Percentiles rank a stretch among this genome's conserved stretches.
Conservation (phyloP, 2,329 filamentous ascomycete species). For the Endoconidiophora laricicola region DNA sequence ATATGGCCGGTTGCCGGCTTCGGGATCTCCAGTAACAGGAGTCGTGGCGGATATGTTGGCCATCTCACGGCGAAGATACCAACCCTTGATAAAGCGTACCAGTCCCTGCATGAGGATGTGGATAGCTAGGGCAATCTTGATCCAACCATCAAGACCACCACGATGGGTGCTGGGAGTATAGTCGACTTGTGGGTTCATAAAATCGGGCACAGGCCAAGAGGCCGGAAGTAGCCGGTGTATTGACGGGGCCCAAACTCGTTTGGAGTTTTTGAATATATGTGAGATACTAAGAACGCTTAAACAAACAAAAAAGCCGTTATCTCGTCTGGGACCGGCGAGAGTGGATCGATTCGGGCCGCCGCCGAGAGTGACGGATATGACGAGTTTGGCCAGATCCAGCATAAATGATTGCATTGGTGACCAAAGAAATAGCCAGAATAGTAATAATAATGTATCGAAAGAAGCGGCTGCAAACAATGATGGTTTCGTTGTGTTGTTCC, state of each 20-base stretch:
- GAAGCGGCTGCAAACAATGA: conserved; percentile 56
- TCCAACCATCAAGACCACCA: conserved; percentile 26
- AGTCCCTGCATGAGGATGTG: conserved; percentile 61
- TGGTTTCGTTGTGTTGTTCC: conserved; percentile 67
- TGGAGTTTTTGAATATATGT: conserved; percentile 7
- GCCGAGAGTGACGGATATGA: conserved; percentile 80
- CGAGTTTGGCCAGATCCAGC: conserved; percentile 78
- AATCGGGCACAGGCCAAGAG: conserved; percentile 6
- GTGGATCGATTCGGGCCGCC: conserved; percentile 41
- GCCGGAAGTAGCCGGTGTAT: conserved; percentile 5
- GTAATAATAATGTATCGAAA: conserved; percentile 66
- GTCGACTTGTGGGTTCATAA: conserved; percentile 7
- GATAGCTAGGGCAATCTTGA: conserved; percentile 52
- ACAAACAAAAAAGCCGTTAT: conserved; percentile 23
- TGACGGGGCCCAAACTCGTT: conserved; percentile 8
- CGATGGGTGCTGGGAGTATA: not conserved
- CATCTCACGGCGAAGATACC: conserved; percentile 46
- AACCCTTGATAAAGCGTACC: conserved; percentile 52
- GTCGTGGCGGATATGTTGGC: conserved; percentile 14
- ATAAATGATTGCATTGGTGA: conserved; percentile 74
- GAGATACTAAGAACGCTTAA: conserved; percentile 4
- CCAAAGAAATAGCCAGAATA: conserved; percentile 80
- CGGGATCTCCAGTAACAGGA: conserved; percentile 15
- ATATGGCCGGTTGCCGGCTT: conserved; percentile 7
- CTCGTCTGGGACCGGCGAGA: conserved; percentile 49